Evolutionary conservation across 306 rosid species (phyloP), one percentile per base, ranked within the genome.

Genomic region (Aeschynomene evenia): DNA sequence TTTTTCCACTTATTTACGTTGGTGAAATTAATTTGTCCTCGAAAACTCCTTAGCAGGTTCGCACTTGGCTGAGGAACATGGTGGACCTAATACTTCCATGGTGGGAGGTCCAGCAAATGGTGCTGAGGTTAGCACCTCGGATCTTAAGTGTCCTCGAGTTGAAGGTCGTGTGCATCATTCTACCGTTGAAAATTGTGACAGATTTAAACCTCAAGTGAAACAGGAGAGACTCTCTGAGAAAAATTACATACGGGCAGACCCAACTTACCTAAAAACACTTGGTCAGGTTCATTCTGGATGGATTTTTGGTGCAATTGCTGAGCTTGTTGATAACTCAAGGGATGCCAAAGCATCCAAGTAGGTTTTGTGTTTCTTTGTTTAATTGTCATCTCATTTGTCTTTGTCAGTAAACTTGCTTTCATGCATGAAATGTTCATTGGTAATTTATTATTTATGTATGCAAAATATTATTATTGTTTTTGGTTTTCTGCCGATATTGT

Each of bases 261-360:
- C 87, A 70, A 79, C 85, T 79, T 85, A 79, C 78, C 69, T 85
- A 53, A 85, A 79, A 71, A 85, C 89, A n/a, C 89, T 82, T 66
- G 81, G 85, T 49, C 89, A 85, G 29, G 75, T 7, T 77, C 89
- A 85, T 76, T 85, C 89, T 55, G 87, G 87, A 57, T 85, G 89
- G 89, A 63, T 85, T 58, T 85, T 85, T 73, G 87, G 89, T 48
- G 89, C 73, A 80, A 74, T 85, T 65, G 89, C 87, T 29, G 89
- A 85, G 81, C 87, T 85, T 70, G 81, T 82, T 70, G 89, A 85
- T 52, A 85, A 85, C 70, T 79, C 89, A 19, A 66, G 79, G 52
- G 89, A 82, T 68, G 87, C 89, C 31, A 77, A 82, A 77, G 85
- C 87, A 49, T 66, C 85, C 13, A 85, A 85, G 87, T 85, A 54